Conservation (phyloP, 2,329 filamentous ascomycete genomes). For the Pochonia chlamydosporia region DNA sequence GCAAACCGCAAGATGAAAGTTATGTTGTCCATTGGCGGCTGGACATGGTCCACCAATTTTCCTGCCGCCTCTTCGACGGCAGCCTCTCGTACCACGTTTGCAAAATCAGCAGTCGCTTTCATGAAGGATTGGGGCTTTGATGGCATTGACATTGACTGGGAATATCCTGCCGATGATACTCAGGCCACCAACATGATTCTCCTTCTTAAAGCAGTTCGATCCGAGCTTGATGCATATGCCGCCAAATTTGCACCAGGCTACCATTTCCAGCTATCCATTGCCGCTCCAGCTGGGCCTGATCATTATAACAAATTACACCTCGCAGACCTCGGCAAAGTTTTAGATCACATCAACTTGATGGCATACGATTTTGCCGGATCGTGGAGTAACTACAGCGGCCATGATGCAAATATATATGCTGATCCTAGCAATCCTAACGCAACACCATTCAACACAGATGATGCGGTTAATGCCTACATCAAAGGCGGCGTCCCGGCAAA, state of each 20-base stretch:
- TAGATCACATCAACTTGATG: slow-evolving; percentile 64
- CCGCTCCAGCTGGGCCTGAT: slow-evolving; percentile 41
- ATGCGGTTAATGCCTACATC: slow-evolving; percentile 61
- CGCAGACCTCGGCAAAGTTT: slow-evolving; percentile 36
- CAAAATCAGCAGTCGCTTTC: slow-evolving; percentile 59
- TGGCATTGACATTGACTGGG: slow-evolving; percentile 39
- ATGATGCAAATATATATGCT: slow-evolving; percentile 66
- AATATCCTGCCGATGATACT: slow-evolving; percentile 29
- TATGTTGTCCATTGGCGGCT: slow-evolving; percentile 77
- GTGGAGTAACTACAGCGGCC: slow-evolving; percentile 59
- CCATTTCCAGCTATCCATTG: slow-evolving; percentile 50
- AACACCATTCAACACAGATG: slow-evolving; percentile 65
- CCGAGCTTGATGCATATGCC: slow-evolving; percentile 43
- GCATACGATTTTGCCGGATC: slow-evolving; percentile 72
- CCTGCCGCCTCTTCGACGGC: slow-evolving; percentile 58
- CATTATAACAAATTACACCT: slow-evolving; percentile 46
- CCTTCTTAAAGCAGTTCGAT: slow-evolving; percentile 37
- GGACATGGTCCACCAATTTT: slow-evolving; percentile 78
- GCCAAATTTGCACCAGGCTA: slow-evolving; percentile 36
- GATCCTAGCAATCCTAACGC: slow-evolving; percentile 44
- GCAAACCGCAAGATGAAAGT: slow-evolving; percentile 71
- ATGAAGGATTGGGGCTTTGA: slow-evolving; percentile 67
- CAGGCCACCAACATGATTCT: slow-evolving; percentile 39
- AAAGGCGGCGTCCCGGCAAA: slow-evolving; percentile 51
- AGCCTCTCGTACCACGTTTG: slow-evolving; percentile 59